Base-by-base conservation (phyloP, 805 yeast genomes). In the Starmerella tilneyi region DNA sequence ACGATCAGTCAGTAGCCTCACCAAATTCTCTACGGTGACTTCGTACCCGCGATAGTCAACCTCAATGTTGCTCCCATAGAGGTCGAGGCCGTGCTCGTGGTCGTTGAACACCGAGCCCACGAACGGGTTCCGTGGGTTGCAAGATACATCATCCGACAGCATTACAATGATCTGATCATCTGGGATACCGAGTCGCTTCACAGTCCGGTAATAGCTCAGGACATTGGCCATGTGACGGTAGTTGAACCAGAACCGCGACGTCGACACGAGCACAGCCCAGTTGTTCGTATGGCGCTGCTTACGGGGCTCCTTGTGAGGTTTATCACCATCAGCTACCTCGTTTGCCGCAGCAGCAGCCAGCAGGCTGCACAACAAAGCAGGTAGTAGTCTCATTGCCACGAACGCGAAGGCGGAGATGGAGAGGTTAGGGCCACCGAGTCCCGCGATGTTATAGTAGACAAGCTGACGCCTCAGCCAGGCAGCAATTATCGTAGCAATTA, bases 21-120 rank as follows among this genome's bases (percentile, higher is more conserved):
- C 78, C 56, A 92, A 89, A 62, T 86, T 89, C 62, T 92, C 97
- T 19, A 92, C 99, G 0, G 98, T 92, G 20, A 92, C 99, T 56
- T 92, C 98, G 60, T 92, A 92, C 0, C 99, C 99, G 51, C 96
- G 69, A 62, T 86, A 92, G 63, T 92, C 99, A 12, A 92, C 97
- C 62, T 92, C 97, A 31, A 92, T 83, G 58, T 79, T 79, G 53
- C 84, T 95, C 36, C 98, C 97, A 60, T 92, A 92, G 36, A 92
- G 69, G 61, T 92, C 99, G 37, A 92, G 72, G 9, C 81, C 92
- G 58, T 94, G 81, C 62, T 86, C 94, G 60, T 82, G 84, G 60
- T 88, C 89, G 61, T 92, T 92, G 73, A 81, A 92, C 6, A 92
- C 95, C 3, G 94, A 81, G 1, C 96, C 99, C 0, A 96, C 96